Evolutionary conservation across 2,329 filamentous ascomycete species (phyloP), one percentile per base, ranked within the genome.

Genomic region (Colletotrichum sp.): DNA sequence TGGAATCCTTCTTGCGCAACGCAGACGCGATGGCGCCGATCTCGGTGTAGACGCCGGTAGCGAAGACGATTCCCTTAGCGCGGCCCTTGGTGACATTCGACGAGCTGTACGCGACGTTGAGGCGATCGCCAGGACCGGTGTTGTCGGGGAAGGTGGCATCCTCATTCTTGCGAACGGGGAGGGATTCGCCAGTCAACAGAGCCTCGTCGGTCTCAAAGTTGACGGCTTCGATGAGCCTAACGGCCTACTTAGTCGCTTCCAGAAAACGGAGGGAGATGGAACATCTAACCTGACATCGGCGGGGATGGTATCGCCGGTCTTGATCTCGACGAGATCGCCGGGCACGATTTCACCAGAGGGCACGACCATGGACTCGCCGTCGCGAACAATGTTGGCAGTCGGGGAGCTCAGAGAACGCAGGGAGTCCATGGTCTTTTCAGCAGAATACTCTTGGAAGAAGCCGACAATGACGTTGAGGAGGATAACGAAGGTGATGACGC

Each of bases 221-320:
- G 82, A 90, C 85, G 52, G 85, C 87, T 69, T 91, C 88, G 72
- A 90, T 82, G 9, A 89, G 81, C 18, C 82, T 83, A 64, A 4
- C 16, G 28, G 61, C 95, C 82, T 95, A 94, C 80, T 95, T 93
- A 28, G 79, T 69, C 81, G 91, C 93, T 79, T 93, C 82, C 93
- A 90, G 13, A 92, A 68, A 90, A 86, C 68, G 94, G 91, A 75
- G 93, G 90, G 67, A 94, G 89, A 28, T 93, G 48, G 8, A 28
- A 64, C 61, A 64, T 52, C 77, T 67, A 63, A 82, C 78, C 85
- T 77, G 24, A 86, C 78, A 78, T 87, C 85, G 61, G 85, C 85
- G 6, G 86, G 86, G 21, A 87, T 81, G 5, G 84, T 85, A 68
- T 87, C 85, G n/a, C 85, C 85, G 2, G 80, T 88, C 76, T 88